A percentile compares a stretch with the other conserved stretches of the same genome.
Evolutionary conservation across 345 rosid genomes (phyloP).

Genomic region (Kernera saxatilis): DNA sequence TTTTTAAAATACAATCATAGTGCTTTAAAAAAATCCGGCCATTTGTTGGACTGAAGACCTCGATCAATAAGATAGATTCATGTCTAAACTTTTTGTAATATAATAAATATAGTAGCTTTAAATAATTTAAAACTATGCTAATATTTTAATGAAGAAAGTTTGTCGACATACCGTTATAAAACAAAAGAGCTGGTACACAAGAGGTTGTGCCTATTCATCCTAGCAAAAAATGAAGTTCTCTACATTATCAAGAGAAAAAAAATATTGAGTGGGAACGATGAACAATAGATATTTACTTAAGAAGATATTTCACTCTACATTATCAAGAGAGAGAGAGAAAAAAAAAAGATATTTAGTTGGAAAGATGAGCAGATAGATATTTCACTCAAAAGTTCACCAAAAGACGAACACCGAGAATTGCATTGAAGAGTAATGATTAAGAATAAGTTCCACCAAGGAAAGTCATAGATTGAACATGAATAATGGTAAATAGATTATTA

Average conservation of each 20-base stretch:
- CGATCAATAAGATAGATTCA: slow-evolving; percentile 5
- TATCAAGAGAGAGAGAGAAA: no score
- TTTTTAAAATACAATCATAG: slow-evolving; percentile 4
- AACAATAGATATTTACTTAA: no score
- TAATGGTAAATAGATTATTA: no score
- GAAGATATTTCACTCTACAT: no score
- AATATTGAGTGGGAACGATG: neutral
- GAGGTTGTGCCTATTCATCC: slow-evolving; percentile 19
- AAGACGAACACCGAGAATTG: no score
- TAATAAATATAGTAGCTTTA: neutral
- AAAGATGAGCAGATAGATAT: no score
- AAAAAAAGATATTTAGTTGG: no score
- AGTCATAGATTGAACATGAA: no score
- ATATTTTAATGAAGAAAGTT: neutral
- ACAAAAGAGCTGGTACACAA: slow-evolving; percentile 7
- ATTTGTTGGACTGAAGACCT: slow-evolving; percentile 17
- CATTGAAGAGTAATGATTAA: no score
- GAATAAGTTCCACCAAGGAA: no score
- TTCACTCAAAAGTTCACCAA: no score
- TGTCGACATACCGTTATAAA: slow-evolving; percentile 14
- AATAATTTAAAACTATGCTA: neutral
- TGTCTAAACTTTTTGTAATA: slow-evolving; percentile 1
- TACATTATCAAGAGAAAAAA: neutral
- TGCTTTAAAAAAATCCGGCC: slow-evolving; percentile 18
- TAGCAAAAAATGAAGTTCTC: slow-evolving; percentile 10